Conservation (phyloP, 148 eudicot species). For the Gaultheria prostrata region DNA sequence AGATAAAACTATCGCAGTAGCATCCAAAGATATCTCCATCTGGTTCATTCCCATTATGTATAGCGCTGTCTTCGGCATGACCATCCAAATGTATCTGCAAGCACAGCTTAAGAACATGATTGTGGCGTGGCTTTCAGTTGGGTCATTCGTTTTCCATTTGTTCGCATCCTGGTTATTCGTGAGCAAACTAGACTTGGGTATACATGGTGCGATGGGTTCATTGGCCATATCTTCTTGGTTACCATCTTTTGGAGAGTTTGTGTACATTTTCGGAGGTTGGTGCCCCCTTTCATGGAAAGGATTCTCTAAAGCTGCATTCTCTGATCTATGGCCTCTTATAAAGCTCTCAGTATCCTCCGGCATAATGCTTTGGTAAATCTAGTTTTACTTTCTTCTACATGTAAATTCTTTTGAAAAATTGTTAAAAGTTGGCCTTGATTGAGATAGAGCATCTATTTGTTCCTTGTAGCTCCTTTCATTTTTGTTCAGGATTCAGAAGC, state of each 20-base stretch:
- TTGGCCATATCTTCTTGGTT: constrained; percentile 41
- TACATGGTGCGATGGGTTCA: constrained; percentile 53
- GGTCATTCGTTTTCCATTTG: constrained; percentile 38
- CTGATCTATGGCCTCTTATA: constrained; percentile 38
- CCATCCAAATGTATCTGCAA: constrained; percentile 66
- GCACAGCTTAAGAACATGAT: constrained; percentile 55
- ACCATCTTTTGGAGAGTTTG: constrained; percentile 41
- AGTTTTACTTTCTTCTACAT: background rate
- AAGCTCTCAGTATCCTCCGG: constrained; percentile 62
- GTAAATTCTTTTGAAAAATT: no score
- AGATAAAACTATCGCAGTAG: constrained; percentile 36
- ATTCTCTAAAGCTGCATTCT: constrained; percentile 19
- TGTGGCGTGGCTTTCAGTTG: constrained; percentile 1
- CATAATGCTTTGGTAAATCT: constrained; percentile 53
- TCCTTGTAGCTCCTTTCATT: background rate
- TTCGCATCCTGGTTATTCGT: constrained; percentile 55
- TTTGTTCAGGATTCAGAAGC: no score
- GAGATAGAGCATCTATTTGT: no score
- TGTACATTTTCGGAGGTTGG: constrained; percentile 59
- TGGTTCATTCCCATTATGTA: constrained; percentile 60
- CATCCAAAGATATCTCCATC: constrained; percentile 37
- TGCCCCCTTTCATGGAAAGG: constrained; percentile 62
- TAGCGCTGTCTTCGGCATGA: constrained; percentile 35
- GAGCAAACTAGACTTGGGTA: constrained; percentile 31
- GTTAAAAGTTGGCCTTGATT: no score